Conservation (phyloP, 2,329 filamentous ascomycete genomes). For the Colletotrichum spinosum region DNA sequence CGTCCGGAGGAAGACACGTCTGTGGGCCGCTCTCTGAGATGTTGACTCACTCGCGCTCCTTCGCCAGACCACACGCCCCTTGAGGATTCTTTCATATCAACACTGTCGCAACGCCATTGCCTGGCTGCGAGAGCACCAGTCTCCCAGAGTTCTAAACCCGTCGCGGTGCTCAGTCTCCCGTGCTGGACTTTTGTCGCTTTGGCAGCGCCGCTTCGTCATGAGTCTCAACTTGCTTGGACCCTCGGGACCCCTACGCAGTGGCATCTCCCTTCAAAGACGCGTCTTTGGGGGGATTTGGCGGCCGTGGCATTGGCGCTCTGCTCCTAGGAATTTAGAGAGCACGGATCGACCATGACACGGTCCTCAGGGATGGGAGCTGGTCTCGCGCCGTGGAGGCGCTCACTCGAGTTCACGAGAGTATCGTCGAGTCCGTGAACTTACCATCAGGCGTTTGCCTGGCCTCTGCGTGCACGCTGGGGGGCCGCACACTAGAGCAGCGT, state of each 20-base stretch:
- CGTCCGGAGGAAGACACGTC: conserved; percentile 15
- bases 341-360: conserved; percentile 29
- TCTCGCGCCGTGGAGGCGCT: conserved; percentile 6
- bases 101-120: background rate
- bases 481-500: background rate
- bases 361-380: conserved; percentile 15
- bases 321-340: conserved; percentile 5
- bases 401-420: background rate
- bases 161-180: conserved; percentile 17
- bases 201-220: conserved; percentile 34
- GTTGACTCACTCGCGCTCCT: conserved; percentile 17
- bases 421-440: conserved; percentile 25
- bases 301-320: conserved; percentile 18
- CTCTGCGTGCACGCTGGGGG: too few species aligned
- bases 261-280: conserved; percentile 1
- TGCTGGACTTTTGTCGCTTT: conserved; percentile 3
- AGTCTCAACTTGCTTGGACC: conserved; percentile 22
- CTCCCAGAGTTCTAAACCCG: conserved; percentile 20
- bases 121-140: conserved; percentile 18
- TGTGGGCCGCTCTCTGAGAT: conserved; percentile 6
- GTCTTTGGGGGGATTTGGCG: conserved; percentile 6
- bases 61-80: conserved; percentile 1
- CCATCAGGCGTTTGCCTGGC: conserved; percentile 7
- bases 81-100: background rate
- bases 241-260: conserved; percentile 15